Percentiles rank a stretch among this genome's conserved stretches.
Conservation (phyloP, 2,329 filamentous ascomycete genomes). For the Cladosporium velox region DNA sequence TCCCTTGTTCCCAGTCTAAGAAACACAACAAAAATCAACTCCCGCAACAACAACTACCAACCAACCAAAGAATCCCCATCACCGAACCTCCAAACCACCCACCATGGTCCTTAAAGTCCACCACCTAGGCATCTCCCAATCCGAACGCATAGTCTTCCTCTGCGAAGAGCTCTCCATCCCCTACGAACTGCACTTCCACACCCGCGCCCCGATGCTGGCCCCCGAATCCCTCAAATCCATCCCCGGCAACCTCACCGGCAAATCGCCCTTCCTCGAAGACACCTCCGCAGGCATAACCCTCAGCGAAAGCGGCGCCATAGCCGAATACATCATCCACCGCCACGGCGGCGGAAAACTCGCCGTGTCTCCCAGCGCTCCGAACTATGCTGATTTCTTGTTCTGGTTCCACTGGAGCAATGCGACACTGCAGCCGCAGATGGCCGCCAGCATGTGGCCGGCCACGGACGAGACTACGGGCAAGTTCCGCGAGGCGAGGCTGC, state of each 20-base stretch:
- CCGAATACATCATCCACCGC: constrained; percentile 62
- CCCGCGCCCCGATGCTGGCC: constrained; percentile 45
- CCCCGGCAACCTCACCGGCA: constrained; percentile 47
- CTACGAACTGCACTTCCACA: constrained; percentile 53
- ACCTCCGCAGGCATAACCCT: constrained; percentile 52
- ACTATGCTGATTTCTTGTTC: constrained; percentile 64
- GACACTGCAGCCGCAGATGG: constrained; percentile 43
- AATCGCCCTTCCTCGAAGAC: constrained; percentile 63
- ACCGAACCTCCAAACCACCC: background rate
- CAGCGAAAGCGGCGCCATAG: constrained; percentile 61
- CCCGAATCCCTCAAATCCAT: constrained; percentile 35
- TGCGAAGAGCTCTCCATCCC: constrained; percentile 62
- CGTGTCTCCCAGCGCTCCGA: constrained; percentile 47
- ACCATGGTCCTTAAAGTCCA: constrained; percentile 43
- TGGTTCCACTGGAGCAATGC: constrained; percentile 54
- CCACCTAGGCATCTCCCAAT: constrained; percentile 53
- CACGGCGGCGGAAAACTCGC: constrained; percentile 55
- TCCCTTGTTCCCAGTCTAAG: background rate
- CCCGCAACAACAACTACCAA: background rate
- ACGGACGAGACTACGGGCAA: constrained; percentile 36
- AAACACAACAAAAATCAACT: background rate
- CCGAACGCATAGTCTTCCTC: constrained; percentile 64
- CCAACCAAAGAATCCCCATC: background rate
- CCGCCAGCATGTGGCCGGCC: constrained; percentile 34
- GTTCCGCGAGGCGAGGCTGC: constrained; percentile 39